Conservation (phyloP, 2,329 filamentous ascomycete species). For the Ceratocystis lukuohia region DNA sequence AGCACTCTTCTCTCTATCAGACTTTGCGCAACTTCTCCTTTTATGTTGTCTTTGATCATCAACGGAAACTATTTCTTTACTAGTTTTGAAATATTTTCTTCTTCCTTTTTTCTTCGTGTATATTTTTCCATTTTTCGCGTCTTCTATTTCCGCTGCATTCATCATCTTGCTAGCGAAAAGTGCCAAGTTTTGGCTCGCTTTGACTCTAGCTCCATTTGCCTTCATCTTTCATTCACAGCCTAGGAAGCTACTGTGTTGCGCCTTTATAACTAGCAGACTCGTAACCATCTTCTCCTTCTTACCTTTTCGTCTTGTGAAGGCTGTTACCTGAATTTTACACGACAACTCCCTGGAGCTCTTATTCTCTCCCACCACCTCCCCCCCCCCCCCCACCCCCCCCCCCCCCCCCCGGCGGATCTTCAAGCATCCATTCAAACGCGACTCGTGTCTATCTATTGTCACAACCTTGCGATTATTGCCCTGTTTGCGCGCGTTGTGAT, state of each 20-base stretch:
- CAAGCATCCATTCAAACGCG: background rate
- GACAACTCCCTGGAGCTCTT: background rate
- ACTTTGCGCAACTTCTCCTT: background rate
- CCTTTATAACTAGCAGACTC: background rate
- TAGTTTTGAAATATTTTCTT: background rate
- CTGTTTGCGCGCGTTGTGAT: conserved; percentile 1
- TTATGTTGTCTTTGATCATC: background rate
- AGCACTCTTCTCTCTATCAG: background rate
- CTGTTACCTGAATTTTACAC: background rate
- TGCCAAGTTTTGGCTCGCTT: background rate
- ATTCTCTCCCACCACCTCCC: background rate
- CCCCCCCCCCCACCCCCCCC: no score
- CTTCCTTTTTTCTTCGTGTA: background rate
- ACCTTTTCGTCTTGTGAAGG: background rate
- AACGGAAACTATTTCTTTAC: background rate
- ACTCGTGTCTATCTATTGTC: background rate
- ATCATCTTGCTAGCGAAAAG: conserved; percentile 1
- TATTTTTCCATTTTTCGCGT: conserved; percentile 13
- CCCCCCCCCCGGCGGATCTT: background rate
- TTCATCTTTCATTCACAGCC: background rate
- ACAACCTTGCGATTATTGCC: conserved; percentile 1
- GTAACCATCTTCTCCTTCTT: background rate
- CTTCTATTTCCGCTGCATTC: conserved; percentile 18
- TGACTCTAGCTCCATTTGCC: background rate
- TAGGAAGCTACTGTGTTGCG: background rate